phyloP scores from a whole-genome alignment of 805 yeast genomes.

The Spathaspora girioi region DNA sequence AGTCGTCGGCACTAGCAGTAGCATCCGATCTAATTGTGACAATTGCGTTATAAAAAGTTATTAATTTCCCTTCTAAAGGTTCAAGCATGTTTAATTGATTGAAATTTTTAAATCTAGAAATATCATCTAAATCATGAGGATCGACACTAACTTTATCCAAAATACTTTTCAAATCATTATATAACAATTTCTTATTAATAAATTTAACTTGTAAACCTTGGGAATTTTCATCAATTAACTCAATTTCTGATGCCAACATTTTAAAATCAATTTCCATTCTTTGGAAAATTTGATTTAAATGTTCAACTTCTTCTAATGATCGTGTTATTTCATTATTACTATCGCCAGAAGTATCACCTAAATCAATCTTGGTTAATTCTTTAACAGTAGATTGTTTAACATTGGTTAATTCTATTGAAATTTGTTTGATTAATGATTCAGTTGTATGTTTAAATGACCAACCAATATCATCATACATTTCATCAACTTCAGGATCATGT shows the following conservation, averaged over 20 bases:
- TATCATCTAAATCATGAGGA: constrained; percentile 45
- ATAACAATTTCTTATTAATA: constrained; percentile 73
- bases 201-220: constrained; percentile 82
- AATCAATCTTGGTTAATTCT: constrained; percentile 34
- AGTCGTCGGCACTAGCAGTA: constrained; percentile 33
- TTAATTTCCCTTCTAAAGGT: constrained; percentile 51
- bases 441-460: constrained; percentile 74
- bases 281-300: constrained; percentile 34
- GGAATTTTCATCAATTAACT: constrained; percentile 67
- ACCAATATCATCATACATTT: constrained; percentile 69
- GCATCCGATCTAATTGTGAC: constrained; percentile 50
- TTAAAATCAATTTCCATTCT: constrained; percentile 38
- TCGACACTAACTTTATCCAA: constrained; percentile 68
- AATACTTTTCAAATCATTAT: constrained; percentile 65
- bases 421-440: constrained; percentile 50
- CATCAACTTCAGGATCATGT: constrained; percentile 49
- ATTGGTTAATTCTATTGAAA: constrained; percentile 55
- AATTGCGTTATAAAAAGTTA: constrained; percentile 60
- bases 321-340: constrained; percentile 29
- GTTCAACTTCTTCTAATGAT: constrained; percentile 33
- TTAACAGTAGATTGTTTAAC: constrained; percentile 63
- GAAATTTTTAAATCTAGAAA: constrained; percentile 48
- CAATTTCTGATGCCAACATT: constrained; percentile 58
- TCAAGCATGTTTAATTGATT: constrained; percentile 41
- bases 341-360: constrained; percentile 27